Percentiles rank a stretch among this genome's conserved stretches.
These are phyloP conservation scores for Paulownia fortunei DNA, from an alignment of 257 asterid species.

Conservation along the genomic window DNA sequence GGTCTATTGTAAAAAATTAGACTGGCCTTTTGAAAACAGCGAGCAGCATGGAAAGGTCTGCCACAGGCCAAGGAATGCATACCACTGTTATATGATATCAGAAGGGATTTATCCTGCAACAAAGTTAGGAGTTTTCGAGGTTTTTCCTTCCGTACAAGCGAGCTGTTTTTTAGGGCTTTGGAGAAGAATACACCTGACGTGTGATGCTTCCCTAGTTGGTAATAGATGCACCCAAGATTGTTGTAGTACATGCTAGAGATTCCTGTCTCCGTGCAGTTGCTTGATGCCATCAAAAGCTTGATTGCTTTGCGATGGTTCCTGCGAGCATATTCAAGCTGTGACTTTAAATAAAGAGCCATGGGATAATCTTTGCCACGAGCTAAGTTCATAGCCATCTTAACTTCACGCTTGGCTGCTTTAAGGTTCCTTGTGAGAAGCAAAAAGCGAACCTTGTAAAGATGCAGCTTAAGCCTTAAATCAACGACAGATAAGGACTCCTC, in stretches of 20 bases:
- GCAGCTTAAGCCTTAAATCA: slow-evolving; percentile 77
- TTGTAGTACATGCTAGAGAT: slow-evolving; percentile 78
- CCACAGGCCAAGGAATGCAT: slow-evolving; percentile 77
- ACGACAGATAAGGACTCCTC: slow-evolving; percentile 59
- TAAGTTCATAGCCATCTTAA: slow-evolving; percentile 86
- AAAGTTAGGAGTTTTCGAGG: slow-evolving; percentile 62
- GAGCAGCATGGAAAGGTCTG: slow-evolving; percentile 77
- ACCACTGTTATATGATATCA: slow-evolving; percentile 80
- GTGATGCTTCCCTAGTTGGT: slow-evolving; percentile 76
- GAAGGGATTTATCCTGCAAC: slow-evolving; percentile 72
- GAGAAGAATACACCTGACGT: slow-evolving; percentile 72
- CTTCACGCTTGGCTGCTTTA: slow-evolving; percentile 93
- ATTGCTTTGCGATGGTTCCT: slow-evolving; percentile 80
- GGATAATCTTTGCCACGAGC: slow-evolving; percentile 84
- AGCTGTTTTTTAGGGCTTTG: slow-evolving; percentile 68
- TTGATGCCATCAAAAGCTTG: slow-evolving; percentile 83
- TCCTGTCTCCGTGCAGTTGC: slow-evolving; percentile 60
- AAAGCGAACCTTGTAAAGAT: slow-evolving; percentile 80
- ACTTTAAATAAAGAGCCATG: slow-evolving; percentile 80
- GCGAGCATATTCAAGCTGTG: slow-evolving; percentile 93
- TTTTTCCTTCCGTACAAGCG: slow-evolving; percentile 58
- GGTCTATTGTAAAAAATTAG: slow-evolving; percentile 63
- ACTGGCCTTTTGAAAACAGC: slow-evolving; percentile 73
- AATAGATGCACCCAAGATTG: slow-evolving; percentile 88
- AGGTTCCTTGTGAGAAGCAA: slow-evolving; percentile 77